Evolutionary conservation across 2,329 filamentous ascomycete species (phyloP).

Genomic region (Fusarium sp.): DNA sequence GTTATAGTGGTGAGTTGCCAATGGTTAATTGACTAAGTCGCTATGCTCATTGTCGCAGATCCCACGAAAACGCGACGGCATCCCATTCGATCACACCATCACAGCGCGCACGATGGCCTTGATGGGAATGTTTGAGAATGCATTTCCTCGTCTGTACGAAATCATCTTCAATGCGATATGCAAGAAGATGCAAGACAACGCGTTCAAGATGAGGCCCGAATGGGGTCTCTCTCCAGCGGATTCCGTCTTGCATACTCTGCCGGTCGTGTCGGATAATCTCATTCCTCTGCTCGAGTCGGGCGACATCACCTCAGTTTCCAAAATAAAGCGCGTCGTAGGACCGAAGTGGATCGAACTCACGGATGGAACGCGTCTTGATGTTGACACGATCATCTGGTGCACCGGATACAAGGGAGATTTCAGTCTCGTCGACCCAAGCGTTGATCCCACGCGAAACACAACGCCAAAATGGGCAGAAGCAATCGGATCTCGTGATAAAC

Average conservation of each 20-base stretch:
- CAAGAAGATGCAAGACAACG: slow-evolving; percentile 38
- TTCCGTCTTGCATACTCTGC: slow-evolving; percentile 38
- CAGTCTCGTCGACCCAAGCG: slow-evolving; percentile 41
- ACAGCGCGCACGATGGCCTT: slow-evolving; percentile 50
- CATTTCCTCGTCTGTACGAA: slow-evolving; percentile 36
- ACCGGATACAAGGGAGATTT: slow-evolving; percentile 52
- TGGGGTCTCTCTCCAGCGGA: slow-evolving; percentile 47
- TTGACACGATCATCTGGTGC: slow-evolving; percentile 51
- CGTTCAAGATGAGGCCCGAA: slow-evolving; percentile 44
- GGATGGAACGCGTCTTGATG: slow-evolving; percentile 44
- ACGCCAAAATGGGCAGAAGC: slow-evolving; percentile 38
- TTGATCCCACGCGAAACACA: slow-evolving; percentile 45
- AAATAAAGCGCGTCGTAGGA: slow-evolving; percentile 43
- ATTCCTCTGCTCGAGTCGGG: slow-evolving; percentile 53
- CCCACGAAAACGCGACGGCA: slow-evolving; percentile 49
- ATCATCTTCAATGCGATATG: slow-evolving; percentile 42
- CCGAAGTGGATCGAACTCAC: slow-evolving; percentile 45
- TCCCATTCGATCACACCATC: slow-evolving; percentile 50
- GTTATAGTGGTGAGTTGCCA: slow-evolving; percentile 48
- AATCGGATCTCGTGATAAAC: slow-evolving; percentile 45
- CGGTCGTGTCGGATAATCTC: slow-evolving; percentile 46
- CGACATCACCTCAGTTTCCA: slow-evolving; percentile 49
- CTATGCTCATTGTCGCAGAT: slow-evolving; percentile 29
- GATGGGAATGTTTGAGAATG: slow-evolving; percentile 45
- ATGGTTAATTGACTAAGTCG: background rate